Base-by-base conservation (phyloP, 208 protist species). In the Leptomonas pyrrhocoris region DNA sequence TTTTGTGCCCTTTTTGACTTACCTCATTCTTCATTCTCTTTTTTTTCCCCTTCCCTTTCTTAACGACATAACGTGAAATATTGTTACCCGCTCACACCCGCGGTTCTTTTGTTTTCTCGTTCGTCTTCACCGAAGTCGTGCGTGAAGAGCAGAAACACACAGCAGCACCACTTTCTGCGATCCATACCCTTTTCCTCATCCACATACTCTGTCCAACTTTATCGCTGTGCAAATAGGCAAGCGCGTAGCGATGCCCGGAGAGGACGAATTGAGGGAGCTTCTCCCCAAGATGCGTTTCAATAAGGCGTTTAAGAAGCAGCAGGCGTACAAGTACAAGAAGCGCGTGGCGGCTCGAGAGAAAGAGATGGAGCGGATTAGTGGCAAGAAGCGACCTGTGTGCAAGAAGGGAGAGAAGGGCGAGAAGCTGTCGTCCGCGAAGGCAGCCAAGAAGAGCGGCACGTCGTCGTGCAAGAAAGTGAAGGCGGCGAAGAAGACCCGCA, bases 251-350 rank as follows among this genome's bases (percentile, higher is more conserved):
- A 77, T 77, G 72, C 43, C 72, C 28, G 48, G 63, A 4, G 65
- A 77, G 58, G 72, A 71, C 2, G 72, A 71, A n/a, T 48, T 77
- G 57, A 56, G 72, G 72, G 72, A 67, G 64, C 48, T 79, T 38
- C 69, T 85, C 50, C 80, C 80, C 4, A 74, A 80, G 62, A 45
- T 85, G 54, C 68, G 65, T 42, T 74, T 58, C 28, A 95, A 95
- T 59, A 88, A 89, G 68, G 81, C 83, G 34, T 91, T 82, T 51
- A 78, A 85, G 38, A 83, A 86, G 45, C 79, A 63, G 48, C 62
- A 88, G 62, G 63, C 36, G 50, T 77, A 77, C 57, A 77, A 80
- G 77, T 83, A 74, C 49, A 73, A 71, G 40, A 74, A 82, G n/a
- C 70, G 78, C 15, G 70, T 74, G 28, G 85, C 77, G 78, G 57